Evolutionary conservation across 2,329 filamentous ascomycete species (phyloP).

Genomic region (Nemania sp.): DNA sequence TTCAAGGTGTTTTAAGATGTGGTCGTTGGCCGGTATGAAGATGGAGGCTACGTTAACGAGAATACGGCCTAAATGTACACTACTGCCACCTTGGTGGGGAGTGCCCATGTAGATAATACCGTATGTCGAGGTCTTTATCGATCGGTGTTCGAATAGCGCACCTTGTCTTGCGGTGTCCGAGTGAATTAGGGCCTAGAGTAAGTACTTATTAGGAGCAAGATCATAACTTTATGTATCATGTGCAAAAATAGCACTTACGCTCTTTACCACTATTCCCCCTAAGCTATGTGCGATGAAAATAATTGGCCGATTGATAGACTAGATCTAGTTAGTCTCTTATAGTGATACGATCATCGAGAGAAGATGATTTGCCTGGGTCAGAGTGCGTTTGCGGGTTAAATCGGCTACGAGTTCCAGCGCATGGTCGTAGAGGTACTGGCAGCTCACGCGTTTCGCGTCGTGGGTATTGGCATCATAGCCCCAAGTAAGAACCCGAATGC

Average conservation of each 20-base stretch:
- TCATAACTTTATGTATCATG: no score
- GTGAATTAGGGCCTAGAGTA: slow-evolving; percentile 3
- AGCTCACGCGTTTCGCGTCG: background rate
- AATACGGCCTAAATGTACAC: background rate
- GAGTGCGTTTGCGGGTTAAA: no score
- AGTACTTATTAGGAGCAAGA: no score
- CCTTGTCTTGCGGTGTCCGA: background rate
- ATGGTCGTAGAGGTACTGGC: slow-evolving; percentile 1
- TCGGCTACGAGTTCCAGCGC: background rate
- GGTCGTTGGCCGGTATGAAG: slow-evolving; percentile 1
- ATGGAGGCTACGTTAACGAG: slow-evolving; percentile 1
- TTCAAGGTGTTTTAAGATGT: slow-evolving; percentile 4
- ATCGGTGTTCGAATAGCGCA: background rate
- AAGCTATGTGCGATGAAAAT: slow-evolving; percentile 14
- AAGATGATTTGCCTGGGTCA: no score
- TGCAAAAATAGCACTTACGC: slow-evolving; percentile 6
- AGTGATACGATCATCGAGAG: no score
- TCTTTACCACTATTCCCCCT: slow-evolving; percentile 8
- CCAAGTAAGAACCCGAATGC: slow-evolving; percentile 1
- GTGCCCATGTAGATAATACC: slow-evolving; percentile 7
- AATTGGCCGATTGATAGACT: slow-evolving; percentile 3
- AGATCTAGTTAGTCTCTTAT: no score
- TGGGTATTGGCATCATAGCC: slow-evolving; percentile 5
- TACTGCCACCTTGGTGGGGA: slow-evolving; percentile 1
- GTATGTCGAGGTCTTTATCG: slow-evolving; percentile 3